Base-by-base conservation (phyloP, 306 rosid species). In the Amphicarpaea edgeworthii region DNA sequence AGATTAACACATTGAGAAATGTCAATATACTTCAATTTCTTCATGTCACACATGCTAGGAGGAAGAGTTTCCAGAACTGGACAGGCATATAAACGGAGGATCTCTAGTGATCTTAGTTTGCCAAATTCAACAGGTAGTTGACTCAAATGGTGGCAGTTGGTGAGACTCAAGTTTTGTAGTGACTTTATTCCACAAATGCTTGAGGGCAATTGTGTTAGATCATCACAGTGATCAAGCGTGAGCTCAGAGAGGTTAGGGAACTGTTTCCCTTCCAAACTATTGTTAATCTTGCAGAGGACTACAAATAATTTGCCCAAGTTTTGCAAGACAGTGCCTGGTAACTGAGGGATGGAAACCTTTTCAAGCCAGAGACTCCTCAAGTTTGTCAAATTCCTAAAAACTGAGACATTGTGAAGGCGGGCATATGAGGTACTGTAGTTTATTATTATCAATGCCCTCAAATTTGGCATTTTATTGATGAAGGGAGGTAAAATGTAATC, bases 321-420 rank as follows among this genome's bases (percentile, higher is more conserved):
- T 64, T 65, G 78, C 70, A 86, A 53, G 40, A 86, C 86, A 26
- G 76, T 30, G 61, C 68, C 78, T 10, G 90, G 81, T 5, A 90
- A 82, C 11, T 77, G 82, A 12, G 97, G 93, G 50, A 83, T 82
- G 8, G 88, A 83, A 16, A 90, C 88, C 61, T 86, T 95, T 83
- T 95, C 98, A 20, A 95, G 96, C 98, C 97, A 95, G 20, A 95
- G 91, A 83, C 96, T 87, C 68, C 84, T 88, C 77, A 91, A 78
- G 73, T 83, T 77, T 8, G 73, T 55, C 82, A 90, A 73, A 69
- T 72, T 81, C n/a, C 83, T 34, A 42, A 90, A 83, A 43, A 92
- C 83, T 0, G 88, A 84, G 17, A 84, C 72, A 40, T 88, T 90
- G 38, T 74, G 61, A 41, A 95, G 88, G 40, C 61, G 40, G 1